A percentile compares a stretch with the other conserved stretches of the same genome.
These are phyloP conservation scores for Penicillium corylophilum DNA, from an alignment of 2,329 filamentous ascomycete species.

Conservation along the genomic window DNA sequence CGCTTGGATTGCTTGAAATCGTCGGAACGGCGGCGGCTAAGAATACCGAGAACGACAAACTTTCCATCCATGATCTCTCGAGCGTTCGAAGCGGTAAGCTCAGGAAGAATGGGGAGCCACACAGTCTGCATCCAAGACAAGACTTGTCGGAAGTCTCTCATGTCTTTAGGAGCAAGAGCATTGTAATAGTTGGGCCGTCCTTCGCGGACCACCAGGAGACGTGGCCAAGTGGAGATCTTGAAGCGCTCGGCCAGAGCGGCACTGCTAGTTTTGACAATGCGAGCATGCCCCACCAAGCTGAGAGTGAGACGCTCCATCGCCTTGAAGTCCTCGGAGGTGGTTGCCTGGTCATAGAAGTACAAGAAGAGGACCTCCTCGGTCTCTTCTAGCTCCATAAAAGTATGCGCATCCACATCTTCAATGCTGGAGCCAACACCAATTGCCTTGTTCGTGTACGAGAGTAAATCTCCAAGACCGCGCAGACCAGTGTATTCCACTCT, in stretches of 20 bases:
- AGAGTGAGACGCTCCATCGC: constrained; percentile 84
- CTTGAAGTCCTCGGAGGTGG: constrained; percentile 85
- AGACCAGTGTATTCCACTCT: constrained; percentile 90
- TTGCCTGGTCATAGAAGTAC: constrained; percentile 97
- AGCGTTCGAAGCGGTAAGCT: constrained; percentile 87
- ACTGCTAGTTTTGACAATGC: constrained; percentile 87
- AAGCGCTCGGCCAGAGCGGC: constrained; percentile 73
- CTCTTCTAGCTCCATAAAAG: constrained; percentile 80
- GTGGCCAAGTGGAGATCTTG: constrained; percentile 97
- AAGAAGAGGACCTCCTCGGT: constrained; percentile 94
- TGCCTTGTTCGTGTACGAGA: constrained; percentile 83
- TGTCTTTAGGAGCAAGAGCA: constrained; percentile 81
- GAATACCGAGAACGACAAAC: constrained; percentile 87
- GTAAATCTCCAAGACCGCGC: constrained; percentile 84
- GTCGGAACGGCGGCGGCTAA: constrained; percentile 76
- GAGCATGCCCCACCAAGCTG: constrained; percentile 85
- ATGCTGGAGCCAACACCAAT: constrained; percentile 74
- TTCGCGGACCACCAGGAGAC: constrained; percentile 83
- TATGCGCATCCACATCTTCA: constrained; percentile 72
- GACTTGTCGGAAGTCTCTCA: constrained; percentile 80
- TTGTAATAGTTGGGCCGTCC: constrained; percentile 88
- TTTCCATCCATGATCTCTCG: constrained; percentile 93
- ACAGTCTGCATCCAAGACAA: constrained; percentile 93
- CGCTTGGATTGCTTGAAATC: constrained; percentile 75
- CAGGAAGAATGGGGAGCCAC: constrained; percentile 93